Evolutionary conservation across 2,329 filamentous ascomycete species (phyloP), one percentile per base, ranked within the genome.

Genomic region (Ophiostoma quercus): DNA sequence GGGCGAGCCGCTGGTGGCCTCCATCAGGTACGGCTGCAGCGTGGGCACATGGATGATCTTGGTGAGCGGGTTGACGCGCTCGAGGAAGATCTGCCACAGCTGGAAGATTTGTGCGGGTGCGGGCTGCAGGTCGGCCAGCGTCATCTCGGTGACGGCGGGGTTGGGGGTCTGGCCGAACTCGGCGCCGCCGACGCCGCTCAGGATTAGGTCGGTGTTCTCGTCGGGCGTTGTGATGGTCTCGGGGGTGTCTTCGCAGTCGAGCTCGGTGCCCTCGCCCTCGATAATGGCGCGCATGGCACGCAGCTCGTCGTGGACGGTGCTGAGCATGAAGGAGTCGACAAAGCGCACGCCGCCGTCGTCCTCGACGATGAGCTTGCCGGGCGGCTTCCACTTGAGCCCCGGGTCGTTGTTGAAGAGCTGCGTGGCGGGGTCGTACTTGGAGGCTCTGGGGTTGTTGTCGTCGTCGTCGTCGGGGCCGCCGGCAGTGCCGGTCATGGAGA

Each of bases 41-140:
- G 88, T 88, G 0, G 91, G 90, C 1, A 89, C 84, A 76, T 94
- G 91, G 32, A 92, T 87, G 65, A 87, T 79, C 76, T 93, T 94
- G 73, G 87, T 86, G 65, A 92, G 77, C 0, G 91, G 90, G 74
- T 94, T 90, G 69, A 94, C 87, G 72, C 91, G 88, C 67, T 92
- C 87, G 6, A 92, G 80, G 73, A 89, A 93, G 9, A 87, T 81
- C 76, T 92, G 89, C 91, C 91, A 94, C 5, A 94, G 82, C 67
- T 84, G 84, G 74, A 91, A 88, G 34, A 91, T 85, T 43, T 91
- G 87, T 14, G 86, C 83, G 0, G 88, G 84, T 4, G 86, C 81
- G 0, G 91, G 91, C 74, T 90, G 88, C 76, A 90, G 79, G 16
- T 84, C 81, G 68, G 84, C 81, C 16, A 80, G 74, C 63, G 77